Conservation (phyloP, 2,329 filamentous ascomycete genomes). For the Colletotrichum viniferum region DNA sequence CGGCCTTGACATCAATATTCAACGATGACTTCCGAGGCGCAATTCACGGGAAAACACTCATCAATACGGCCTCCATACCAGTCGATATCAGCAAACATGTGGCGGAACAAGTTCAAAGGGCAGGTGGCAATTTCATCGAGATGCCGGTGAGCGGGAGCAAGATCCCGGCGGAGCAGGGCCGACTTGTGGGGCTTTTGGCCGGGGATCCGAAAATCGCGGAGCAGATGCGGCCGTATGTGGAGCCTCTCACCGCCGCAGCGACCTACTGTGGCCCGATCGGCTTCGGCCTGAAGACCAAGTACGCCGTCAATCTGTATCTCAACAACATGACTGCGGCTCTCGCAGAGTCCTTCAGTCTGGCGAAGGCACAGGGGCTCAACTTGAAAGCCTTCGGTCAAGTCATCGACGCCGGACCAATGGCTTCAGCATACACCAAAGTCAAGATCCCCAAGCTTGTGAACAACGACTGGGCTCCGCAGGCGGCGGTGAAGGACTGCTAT, state of each 20-base stretch:
- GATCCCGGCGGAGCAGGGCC: slow-evolving; percentile 34
- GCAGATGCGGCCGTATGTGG: slow-evolving; percentile 23
- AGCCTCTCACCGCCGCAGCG: slow-evolving; percentile 27
- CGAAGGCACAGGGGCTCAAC: slow-evolving; percentile 33
- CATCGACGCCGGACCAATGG: slow-evolving; percentile 32
- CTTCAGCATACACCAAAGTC: slow-evolving; percentile 31
- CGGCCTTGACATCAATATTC: slow-evolving; percentile 28
- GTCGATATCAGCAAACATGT: slow-evolving; percentile 28
- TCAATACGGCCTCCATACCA: slow-evolving; percentile 35
- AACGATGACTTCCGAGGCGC: slow-evolving; percentile 25
- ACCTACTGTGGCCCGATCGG: slow-evolving; percentile 38
- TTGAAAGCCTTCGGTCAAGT: slow-evolving; percentile 31
- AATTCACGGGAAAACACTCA: slow-evolving; percentile 32
- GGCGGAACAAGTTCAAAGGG: slow-evolving; percentile 23
- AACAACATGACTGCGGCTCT: slow-evolving; percentile 34
- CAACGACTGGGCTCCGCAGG: slow-evolving; percentile 34
- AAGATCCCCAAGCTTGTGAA: slow-evolving; percentile 33
- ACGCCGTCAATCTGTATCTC: slow-evolving; percentile 33
- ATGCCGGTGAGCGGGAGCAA: slow-evolving; percentile 40
- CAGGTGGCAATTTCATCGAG: slow-evolving; percentile 34
- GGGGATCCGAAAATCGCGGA: slow-evolving; percentile 29
- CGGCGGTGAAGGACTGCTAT: slow-evolving; percentile 32
- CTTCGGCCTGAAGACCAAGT: slow-evolving; percentile 34
- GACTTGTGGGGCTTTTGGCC: slow-evolving; percentile 37
- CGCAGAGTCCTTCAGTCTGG: slow-evolving; percentile 36